These are phyloP conservation scores for Amauroascus verrucosus DNA, from an alignment of 2,329 filamentous ascomycete species.

Conservation along the genomic window DNA sequence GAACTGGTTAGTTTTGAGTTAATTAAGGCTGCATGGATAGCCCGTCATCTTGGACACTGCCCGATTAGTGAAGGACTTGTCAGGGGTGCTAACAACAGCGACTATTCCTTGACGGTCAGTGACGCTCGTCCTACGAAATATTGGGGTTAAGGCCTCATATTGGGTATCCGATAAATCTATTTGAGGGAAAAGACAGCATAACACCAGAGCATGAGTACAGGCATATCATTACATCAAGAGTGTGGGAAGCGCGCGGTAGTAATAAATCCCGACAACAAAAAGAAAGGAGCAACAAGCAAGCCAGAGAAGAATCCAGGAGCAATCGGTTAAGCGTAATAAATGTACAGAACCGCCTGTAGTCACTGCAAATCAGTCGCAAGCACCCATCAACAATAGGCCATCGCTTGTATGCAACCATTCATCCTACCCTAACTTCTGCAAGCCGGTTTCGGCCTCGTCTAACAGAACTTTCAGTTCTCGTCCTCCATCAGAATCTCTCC, in stretches of 20 bases:
- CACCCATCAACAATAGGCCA: not conserved
- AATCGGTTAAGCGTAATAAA: not conserved
- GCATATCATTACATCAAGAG: not conserved
- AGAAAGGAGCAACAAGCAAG: not conserved
- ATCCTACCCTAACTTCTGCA: conserved; percentile 35
- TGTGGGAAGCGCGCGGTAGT: not conserved
- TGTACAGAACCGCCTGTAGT: not conserved
- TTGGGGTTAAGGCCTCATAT: not conserved
- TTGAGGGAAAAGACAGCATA: too few species aligned
- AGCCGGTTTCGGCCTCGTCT: conserved; percentile 52
- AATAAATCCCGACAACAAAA: not conserved
- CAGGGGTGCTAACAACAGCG: too few species aligned
- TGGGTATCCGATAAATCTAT: not conserved
- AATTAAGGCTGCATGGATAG: not conserved
- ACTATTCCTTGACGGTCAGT: too few species aligned
- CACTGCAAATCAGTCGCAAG: not conserved
- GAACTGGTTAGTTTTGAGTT: not conserved
- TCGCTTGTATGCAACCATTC: not conserved
- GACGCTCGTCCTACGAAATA: too few species aligned
- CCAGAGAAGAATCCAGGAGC: not conserved
- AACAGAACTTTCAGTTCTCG: conserved; percentile 50
- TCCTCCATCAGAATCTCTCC: conserved; percentile 42
- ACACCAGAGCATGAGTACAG: not conserved
- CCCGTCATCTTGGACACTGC: too few species aligned
- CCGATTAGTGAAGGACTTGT: too few species aligned